Evolutionary conservation across 2,329 filamentous ascomycete genomes (phyloP).

Genomic region (Xenoacremonium recifei): DNA sequence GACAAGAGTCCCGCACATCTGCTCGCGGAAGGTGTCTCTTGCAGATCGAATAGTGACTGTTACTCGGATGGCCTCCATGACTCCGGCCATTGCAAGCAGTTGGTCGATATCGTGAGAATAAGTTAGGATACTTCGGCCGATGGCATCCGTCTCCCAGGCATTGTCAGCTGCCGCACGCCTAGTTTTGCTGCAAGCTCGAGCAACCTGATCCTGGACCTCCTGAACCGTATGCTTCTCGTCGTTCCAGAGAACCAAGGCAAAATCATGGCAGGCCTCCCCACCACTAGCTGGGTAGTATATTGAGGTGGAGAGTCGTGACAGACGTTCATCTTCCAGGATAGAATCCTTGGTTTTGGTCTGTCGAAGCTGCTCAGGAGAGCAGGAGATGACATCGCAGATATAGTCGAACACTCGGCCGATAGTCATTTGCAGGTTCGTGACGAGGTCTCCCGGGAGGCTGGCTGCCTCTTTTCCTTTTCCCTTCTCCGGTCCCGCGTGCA

Average conservation of each 20-base stretch:
- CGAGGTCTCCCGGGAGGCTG: constrained; percentile 70
- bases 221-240: constrained; percentile 97
- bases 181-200: constrained; percentile 78
- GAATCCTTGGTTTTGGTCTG: constrained; percentile 79
- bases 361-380: constrained; percentile 91
- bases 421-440: constrained; percentile 78
- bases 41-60: constrained; percentile 93
- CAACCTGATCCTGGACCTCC: constrained; percentile 88
- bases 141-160: constrained; percentile 84
- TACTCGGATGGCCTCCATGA: constrained; percentile 93
- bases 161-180: constrained; percentile 67
- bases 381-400: constrained; percentile 96
- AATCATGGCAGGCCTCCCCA: constrained; percentile 54
- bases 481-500: constrained; percentile 49
- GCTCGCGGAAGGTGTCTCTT: constrained; percentile 91
- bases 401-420: constrained; percentile 87
- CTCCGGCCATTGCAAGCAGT: constrained; percentile 74
- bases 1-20: constrained; percentile 98
- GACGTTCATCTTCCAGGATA: constrained; percentile 77
- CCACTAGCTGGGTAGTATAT: constrained; percentile 67
- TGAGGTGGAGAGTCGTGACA: constrained; percentile 68
- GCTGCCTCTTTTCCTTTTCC: constrained; percentile 60
- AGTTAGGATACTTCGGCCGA: constrained; percentile 82
- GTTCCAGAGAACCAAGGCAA: constrained; percentile 89
- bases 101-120: constrained; percentile 70